A percentile compares a stretch with the other conserved stretches of the same genome.
Conservation (phyloP, 768 basidiomycete genomes). For the Symmetrospora coprosmae region DNA sequence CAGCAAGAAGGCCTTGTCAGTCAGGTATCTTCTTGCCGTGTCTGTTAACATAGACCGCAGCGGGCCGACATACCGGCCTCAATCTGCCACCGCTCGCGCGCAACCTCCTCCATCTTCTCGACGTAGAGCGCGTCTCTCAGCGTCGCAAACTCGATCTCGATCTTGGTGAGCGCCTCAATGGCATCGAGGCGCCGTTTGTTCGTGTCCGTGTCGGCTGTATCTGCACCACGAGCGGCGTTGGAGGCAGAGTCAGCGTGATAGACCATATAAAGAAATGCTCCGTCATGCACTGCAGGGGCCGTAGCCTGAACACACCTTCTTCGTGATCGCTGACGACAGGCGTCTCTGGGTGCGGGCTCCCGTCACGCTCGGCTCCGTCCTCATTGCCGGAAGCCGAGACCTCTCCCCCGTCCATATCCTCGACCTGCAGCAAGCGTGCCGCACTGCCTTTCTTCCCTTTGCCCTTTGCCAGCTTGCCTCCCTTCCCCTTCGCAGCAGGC, state of each 20-base stretch:
- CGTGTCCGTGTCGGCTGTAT: background rate
- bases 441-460: background rate
- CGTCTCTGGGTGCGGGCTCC: conserved; percentile 3
- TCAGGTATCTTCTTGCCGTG: too few species aligned
- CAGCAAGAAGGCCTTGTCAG: conserved; percentile 9
- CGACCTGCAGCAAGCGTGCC: background rate
- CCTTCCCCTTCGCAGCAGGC: too few species aligned
- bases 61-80: conserved; percentile 54
- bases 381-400: background rate
- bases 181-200: conserved; percentile 56
- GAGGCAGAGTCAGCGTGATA: too few species aligned
- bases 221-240: too few species aligned
- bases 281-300: background rate
- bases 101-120: conserved; percentile 82
- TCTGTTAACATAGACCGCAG: too few species aligned
- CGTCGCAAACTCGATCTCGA: conserved; percentile 84
- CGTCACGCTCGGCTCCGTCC: conserved; percentile 3
- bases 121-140: conserved; percentile 75
- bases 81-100: conserved; percentile 73
- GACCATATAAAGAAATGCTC: background rate
- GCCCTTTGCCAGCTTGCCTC: background rate
- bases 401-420: background rate
- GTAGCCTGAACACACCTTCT: background rate
- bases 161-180: conserved; percentile 67
- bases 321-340: conserved; percentile 14